Evolutionary conservation across 2,329 filamentous ascomycete genomes (phyloP).

Genomic region (Pseudogymnoascus sp.): DNA sequence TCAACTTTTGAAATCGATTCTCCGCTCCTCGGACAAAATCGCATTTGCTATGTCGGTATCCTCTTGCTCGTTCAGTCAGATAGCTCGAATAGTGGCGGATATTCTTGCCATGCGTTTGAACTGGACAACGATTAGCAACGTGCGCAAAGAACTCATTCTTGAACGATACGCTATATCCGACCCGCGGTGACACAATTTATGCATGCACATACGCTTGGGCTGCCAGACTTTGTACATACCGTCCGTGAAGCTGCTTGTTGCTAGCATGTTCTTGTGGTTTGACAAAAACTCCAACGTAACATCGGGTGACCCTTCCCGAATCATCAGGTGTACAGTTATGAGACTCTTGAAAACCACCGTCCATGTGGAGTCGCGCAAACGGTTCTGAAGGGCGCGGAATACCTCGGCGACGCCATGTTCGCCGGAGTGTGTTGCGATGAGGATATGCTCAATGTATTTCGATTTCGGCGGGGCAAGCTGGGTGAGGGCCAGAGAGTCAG

Average conservation of each 20-base stretch:
- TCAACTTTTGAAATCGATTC: conserved; percentile 72
- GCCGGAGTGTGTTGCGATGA: conserved; percentile 87
- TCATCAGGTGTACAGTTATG: conserved; percentile 95
- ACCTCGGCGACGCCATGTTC: conserved; percentile 93
- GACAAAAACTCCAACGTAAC: conserved; percentile 79
- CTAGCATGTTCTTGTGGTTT: conserved; percentile 71
- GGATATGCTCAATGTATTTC: conserved; percentile 98
- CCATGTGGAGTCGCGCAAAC: conserved; percentile 93
- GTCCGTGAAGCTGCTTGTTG: conserved; percentile 85
- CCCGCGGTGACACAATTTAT: conserved; percentile 21
- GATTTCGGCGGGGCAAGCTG: conserved; percentile 94
- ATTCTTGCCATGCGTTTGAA: conserved; percentile 89
- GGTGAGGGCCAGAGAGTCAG: conserved; percentile 9
- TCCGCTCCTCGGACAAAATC: conserved; percentile 85
- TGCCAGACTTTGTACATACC: conserved; percentile 40
- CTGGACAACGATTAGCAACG: conserved; percentile 38
- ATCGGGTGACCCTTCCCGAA: conserved; percentile 84
- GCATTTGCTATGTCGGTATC: conserved; percentile 73
- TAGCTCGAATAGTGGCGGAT: conserved; percentile 89
- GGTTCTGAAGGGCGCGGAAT: conserved; percentile 81
- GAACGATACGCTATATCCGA: background rate
- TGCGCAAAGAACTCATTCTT: background rate
- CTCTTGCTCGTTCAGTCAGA: conserved; percentile 69
- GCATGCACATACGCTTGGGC: background rate
- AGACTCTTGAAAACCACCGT: conserved; percentile 98